Conservation (phyloP, 2,329 filamentous ascomycete genomes). For the Zymoseptoria ardabiliae region DNA sequence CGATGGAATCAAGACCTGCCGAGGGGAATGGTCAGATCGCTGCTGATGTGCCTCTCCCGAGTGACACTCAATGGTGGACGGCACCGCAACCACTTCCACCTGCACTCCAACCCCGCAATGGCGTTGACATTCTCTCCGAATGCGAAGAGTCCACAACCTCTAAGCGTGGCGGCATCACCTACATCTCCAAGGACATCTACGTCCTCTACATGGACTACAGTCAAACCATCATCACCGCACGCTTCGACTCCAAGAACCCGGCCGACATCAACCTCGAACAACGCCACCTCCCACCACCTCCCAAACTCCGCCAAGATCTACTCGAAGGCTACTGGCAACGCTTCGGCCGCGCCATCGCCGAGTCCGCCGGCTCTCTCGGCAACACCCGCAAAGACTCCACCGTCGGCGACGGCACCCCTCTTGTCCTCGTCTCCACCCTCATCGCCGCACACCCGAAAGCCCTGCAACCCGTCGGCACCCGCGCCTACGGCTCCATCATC, state of each 20-base stretch:
- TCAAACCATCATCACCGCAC: conserved; percentile 78
- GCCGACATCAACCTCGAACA: conserved; percentile 72
- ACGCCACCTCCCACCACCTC: conserved; percentile 75
- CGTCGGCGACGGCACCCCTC: conserved; percentile 76
- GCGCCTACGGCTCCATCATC: conserved; percentile 83
- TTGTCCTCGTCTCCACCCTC: conserved; percentile 70
- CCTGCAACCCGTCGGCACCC: conserved; percentile 75
- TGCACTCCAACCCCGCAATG: conserved; percentile 68
- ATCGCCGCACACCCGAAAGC: conserved; percentile 59
- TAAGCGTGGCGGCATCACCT: conserved; percentile 62
- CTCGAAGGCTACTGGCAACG: conserved; percentile 77
- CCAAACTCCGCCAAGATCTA: conserved; percentile 79
- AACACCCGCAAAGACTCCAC: conserved; percentile 67
- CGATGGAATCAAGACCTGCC: conserved; percentile 69
- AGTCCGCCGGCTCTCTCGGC: conserved; percentile 58
- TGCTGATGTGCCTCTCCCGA: conserved; percentile 72
- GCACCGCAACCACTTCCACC: conserved; percentile 73
- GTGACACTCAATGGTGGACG: conserved; percentile 77
- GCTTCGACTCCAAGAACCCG: conserved; percentile 68
- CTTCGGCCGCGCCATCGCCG: conserved; percentile 71
- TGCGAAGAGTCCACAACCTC: conserved; percentile 67
- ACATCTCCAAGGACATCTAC: conserved; percentile 71
- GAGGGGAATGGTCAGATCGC: conserved; percentile 76
- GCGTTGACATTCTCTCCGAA: conserved; percentile 70
- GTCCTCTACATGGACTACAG: conserved; percentile 95